phyloP scores from a whole-genome alignment of 164 flowering plant genomes.

The Vitis amurensis region DNA sequence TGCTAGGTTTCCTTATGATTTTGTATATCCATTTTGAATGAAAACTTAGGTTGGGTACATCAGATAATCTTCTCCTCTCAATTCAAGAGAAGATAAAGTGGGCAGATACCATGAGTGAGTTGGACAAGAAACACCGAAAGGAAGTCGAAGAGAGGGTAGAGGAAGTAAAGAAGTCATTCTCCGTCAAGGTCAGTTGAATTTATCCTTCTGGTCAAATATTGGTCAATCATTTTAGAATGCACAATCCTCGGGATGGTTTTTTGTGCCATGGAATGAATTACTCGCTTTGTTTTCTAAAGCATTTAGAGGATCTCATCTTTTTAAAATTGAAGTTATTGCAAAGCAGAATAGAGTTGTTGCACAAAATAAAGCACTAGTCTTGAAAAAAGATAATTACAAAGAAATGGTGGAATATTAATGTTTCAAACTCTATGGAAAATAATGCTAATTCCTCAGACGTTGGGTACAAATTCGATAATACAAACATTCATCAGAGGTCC shows the following conservation, averaged over 20 bases:
- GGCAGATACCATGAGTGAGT: constrained; percentile 87
- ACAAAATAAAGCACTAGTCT: no score
- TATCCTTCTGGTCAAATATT: constrained; percentile 2
- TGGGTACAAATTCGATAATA: no score
- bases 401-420: no score
- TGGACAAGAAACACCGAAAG: constrained; percentile 72
- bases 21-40: not conserved
- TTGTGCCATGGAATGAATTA: not conserved
- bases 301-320: not conserved
- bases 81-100: constrained; percentile 97
- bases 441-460: no score
- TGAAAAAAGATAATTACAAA: no score
- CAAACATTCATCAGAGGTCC: no score
- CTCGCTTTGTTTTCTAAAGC: not conserved
- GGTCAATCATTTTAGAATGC: not conserved
- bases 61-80: constrained; percentile 76
- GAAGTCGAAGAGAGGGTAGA: constrained; percentile 78
- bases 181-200: constrained; percentile 77
- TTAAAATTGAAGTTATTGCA: no score
- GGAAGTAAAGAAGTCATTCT: constrained; percentile 69
- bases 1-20: not conserved
- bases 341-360: no score
- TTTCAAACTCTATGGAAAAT: no score
- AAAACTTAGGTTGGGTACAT: constrained; percentile 67
- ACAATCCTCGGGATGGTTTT: not conserved